A percentile compares a stretch with the other conserved stretches of the same genome.
phyloP scores from a whole-genome alignment of 2,329 filamentous ascomycete genomes.

The Aspergillus fructus region DNA sequence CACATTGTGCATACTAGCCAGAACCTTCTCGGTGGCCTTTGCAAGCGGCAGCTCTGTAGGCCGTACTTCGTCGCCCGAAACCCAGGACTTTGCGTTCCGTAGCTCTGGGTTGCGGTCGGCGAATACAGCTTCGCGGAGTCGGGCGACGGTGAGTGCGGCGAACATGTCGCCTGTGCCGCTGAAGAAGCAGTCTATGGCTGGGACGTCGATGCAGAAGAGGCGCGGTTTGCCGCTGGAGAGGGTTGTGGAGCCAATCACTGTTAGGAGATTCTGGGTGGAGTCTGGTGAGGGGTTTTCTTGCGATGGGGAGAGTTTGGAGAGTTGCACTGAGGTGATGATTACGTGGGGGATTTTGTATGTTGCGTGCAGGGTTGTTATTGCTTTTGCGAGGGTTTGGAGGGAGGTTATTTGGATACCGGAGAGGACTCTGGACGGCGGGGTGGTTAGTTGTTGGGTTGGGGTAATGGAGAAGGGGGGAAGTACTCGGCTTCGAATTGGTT shows the following conservation, averaged over 20 bases:
- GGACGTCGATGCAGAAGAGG: slow-evolving; percentile 85
- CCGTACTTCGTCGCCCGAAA: slow-evolving; percentile 69
- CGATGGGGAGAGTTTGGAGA: slow-evolving; percentile 55
- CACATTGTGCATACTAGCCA: slow-evolving; percentile 90
- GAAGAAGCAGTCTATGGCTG: slow-evolving; percentile 88
- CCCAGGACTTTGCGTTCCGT: slow-evolving; percentile 64
- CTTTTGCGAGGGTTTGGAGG: slow-evolving; percentile 68
- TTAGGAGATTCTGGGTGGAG: slow-evolving; percentile 51
- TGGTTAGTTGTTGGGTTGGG: neutral
- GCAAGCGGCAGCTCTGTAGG: slow-evolving; percentile 77
- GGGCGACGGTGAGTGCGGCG: slow-evolving; percentile 81
- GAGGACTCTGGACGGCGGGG: slow-evolving; percentile 59
- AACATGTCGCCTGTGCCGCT: slow-evolving; percentile 99
- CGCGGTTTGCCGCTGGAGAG: slow-evolving; percentile 64
- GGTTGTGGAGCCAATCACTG: slow-evolving; percentile 75
- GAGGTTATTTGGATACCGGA: slow-evolving; percentile 82
- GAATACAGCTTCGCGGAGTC: slow-evolving; percentile 78
- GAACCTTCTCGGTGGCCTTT: slow-evolving; percentile 77
- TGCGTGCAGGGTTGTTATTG: slow-evolving; percentile 75
- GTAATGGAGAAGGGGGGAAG: neutral
- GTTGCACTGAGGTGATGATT: slow-evolving; percentile 84
- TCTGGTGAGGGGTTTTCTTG: slow-evolving; percentile 31
- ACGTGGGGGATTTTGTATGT: slow-evolving; percentile 79
- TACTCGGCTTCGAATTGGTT: slow-evolving; percentile 98
- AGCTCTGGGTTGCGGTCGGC: slow-evolving; percentile 47